Conservation (phyloP, 139 green algal species). For the Coccomyxa sp. region DNA sequence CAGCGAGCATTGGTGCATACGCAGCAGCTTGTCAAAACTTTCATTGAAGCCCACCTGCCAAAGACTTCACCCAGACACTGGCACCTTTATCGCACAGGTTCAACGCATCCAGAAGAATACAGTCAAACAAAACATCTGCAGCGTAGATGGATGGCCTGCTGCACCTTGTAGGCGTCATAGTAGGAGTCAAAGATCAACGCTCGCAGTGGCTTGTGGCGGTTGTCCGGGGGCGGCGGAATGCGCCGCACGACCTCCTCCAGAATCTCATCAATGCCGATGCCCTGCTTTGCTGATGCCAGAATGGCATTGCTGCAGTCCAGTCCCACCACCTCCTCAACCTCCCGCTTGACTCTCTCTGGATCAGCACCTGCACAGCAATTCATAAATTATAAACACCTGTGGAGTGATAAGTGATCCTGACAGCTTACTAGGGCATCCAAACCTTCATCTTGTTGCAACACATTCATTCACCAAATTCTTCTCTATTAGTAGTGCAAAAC, state of each 20-base stretch:
- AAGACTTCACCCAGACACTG: too few relatives aligned
- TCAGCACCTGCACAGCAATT: slow-evolving; percentile 66
- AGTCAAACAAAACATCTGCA: too few relatives aligned
- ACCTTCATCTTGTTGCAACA: not conserved
- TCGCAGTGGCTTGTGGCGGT: slow-evolving; percentile 54
- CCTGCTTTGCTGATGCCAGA: slow-evolving; percentile 61
- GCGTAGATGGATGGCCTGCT: too few relatives aligned
- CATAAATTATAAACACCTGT: not conserved
- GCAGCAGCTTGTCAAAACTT: too few relatives aligned
- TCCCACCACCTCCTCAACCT: slow-evolving; percentile 96
- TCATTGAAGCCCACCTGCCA: too few relatives aligned
- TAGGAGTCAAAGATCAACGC: slow-evolving; percentile 98
- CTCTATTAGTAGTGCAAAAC: too few relatives aligned
- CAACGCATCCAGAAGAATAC: too few relatives aligned
- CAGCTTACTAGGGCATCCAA: not conserved
- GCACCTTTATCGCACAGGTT: too few relatives aligned
- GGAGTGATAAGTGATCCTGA: not conserved
- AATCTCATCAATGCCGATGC: slow-evolving; percentile 86
- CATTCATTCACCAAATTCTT: not conserved
- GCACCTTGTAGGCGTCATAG: slow-evolving; percentile 88
- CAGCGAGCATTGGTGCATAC: not conserved
- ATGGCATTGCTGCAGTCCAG: slow-evolving; percentile 83
- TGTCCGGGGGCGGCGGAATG: slow-evolving; percentile 77
- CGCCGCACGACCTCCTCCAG: slow-evolving; percentile 84
- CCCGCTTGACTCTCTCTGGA: slow-evolving; percentile 78